A percentile compares a stretch with the other conserved stretches of the same genome.
phyloP scores from a whole-genome alignment of 345 rosid genomes.

The Salix purpurea region DNA sequence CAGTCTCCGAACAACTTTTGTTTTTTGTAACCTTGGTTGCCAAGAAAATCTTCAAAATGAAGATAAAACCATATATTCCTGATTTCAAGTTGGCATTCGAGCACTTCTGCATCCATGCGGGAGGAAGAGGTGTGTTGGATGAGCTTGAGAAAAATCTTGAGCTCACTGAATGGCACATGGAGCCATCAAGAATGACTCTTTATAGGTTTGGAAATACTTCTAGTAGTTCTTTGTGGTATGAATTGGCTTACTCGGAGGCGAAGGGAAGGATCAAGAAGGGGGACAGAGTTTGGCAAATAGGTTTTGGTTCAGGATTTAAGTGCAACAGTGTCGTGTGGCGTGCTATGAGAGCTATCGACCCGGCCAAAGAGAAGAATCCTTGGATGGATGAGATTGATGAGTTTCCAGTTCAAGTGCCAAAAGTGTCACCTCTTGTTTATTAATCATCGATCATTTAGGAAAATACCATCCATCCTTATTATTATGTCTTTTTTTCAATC shows the following conservation, averaged over 20 bases:
- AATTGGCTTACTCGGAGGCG: conserved; percentile 75
- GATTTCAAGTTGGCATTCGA: conserved; percentile 86
- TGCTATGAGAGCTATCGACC: conserved; percentile 65
- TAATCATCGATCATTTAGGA: neutral
- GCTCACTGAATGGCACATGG: conserved; percentile 78
- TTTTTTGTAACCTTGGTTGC: conserved; percentile 61
- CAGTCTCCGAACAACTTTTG: conserved; percentile 86
- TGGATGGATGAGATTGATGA: conserved; percentile 75
- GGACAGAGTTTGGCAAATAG: conserved; percentile 86
- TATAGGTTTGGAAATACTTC: conserved; percentile 88
- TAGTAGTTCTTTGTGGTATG: conserved; percentile 86
- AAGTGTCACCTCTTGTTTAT: neutral
- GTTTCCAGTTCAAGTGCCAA: conserved; percentile 66
- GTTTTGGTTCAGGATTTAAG: conserved; percentile 90
- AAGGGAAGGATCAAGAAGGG: conserved; percentile 83
- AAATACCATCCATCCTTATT: too few relatives aligned
- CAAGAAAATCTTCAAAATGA: conserved; percentile 57
- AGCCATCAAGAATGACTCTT: conserved; percentile 88
- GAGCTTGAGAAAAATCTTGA: conserved; percentile 82
- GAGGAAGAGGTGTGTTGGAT: conserved; percentile 83
- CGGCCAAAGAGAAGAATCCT: conserved; percentile 66
- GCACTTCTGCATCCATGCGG: conserved; percentile 84
- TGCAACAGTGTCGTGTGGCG: conserved; percentile 91
- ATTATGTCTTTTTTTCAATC: too few relatives aligned
- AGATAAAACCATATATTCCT: conserved; percentile 65